A percentile compares a stretch with the other conserved stretches of the same genome.
These are phyloP conservation scores for Baorangia bicolor DNA, from an alignment of 768 basidiomycete species.

Conservation along the genomic window DNA sequence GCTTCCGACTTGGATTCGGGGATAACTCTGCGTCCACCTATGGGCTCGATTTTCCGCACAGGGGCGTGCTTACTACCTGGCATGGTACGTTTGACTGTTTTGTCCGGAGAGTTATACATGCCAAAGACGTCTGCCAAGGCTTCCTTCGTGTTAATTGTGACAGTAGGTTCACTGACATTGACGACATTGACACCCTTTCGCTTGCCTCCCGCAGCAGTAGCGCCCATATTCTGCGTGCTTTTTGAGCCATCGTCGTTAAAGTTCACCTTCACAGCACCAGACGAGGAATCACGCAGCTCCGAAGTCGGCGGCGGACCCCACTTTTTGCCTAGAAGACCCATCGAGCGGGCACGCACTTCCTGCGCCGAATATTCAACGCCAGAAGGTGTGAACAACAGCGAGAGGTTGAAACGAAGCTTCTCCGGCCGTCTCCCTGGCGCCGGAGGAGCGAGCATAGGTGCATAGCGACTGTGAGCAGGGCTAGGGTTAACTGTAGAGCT, in stretches of 20 bases:
- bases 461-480: conserved; percentile 50
- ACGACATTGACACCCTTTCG: conserved; percentile 45
- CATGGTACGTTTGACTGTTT: conserved; percentile 53
- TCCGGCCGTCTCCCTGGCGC: conserved; percentile 70
- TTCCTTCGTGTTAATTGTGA: conserved; percentile 96
- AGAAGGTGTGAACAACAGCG: conserved; percentile 71
- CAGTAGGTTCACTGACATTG: conserved; percentile 67
- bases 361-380: conserved; percentile 81
- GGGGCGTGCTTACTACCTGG: conserved; percentile 75
- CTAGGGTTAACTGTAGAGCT: conserved; percentile 40
- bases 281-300: conserved; percentile 34
- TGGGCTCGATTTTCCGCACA: conserved; percentile 62
- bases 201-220: conserved; percentile 27
- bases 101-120: conserved; percentile 93
- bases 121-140: conserved; percentile 92
- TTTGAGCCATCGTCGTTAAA: conserved; percentile 61
- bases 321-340: conserved; percentile 82
- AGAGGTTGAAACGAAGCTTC: conserved; percentile 65
- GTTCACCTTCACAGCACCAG: conserved; percentile 44
- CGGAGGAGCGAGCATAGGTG: conserved; percentile 69
- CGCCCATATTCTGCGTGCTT: conserved; percentile 40
- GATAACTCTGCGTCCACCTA: conserved; percentile 33
- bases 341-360: conserved; percentile 77
- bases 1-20: conserved; percentile 35
- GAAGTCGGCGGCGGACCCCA: conserved; percentile 68